Percentiles rank a stretch among this genome's conserved stretches.
These are phyloP conservation scores for Oidium heveae DNA, from an alignment of 2,329 filamentous ascomycete genomes.

Conservation along the genomic window DNA sequence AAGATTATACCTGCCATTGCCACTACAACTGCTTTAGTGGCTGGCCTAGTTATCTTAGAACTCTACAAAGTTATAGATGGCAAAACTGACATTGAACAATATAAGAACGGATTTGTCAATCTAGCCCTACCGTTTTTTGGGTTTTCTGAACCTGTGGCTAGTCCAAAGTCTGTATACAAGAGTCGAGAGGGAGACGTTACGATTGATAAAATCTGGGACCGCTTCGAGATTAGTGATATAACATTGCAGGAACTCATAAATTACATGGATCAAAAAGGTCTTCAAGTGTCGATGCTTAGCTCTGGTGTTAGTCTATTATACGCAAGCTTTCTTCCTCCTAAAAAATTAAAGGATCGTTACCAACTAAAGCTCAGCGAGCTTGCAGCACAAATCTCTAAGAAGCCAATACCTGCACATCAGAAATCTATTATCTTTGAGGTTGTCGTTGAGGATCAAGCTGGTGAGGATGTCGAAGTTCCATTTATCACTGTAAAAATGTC, in stretches of 20 bases:
- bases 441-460: conserved; percentile 66
- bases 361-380: conserved; percentile 68
- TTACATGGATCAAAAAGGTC: conserved; percentile 54
- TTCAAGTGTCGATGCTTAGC: conserved; percentile 78
- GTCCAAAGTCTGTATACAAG: conserved; percentile 75
- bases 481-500: conserved; percentile 52
- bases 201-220: conserved; percentile 94
- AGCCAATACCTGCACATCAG: conserved; percentile 71
- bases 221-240: conserved; percentile 73
- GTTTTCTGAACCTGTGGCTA: conserved; percentile 89
- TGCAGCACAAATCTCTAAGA: conserved; percentile 74
- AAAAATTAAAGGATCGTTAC: conserved; percentile 57
- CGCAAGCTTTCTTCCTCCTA: conserved; percentile 66
- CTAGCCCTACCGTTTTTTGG: conserved; percentile 91
- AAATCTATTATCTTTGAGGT: conserved; percentile 94
- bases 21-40: conserved; percentile 87
- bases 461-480: conserved; percentile 88
- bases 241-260: conserved; percentile 65
- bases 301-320: conserved; percentile 92
- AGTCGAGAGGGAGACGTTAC: conserved; percentile 54
- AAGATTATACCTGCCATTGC: conserved; percentile 99
- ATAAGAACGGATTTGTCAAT: conserved; percentile 98
- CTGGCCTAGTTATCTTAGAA: conserved; percentile 76
- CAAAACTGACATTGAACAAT: conserved; percentile 91
- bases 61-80: conserved; percentile 92